Conservation (phyloP, 306 rosid species). For the Crataegus laevigata region DNA sequence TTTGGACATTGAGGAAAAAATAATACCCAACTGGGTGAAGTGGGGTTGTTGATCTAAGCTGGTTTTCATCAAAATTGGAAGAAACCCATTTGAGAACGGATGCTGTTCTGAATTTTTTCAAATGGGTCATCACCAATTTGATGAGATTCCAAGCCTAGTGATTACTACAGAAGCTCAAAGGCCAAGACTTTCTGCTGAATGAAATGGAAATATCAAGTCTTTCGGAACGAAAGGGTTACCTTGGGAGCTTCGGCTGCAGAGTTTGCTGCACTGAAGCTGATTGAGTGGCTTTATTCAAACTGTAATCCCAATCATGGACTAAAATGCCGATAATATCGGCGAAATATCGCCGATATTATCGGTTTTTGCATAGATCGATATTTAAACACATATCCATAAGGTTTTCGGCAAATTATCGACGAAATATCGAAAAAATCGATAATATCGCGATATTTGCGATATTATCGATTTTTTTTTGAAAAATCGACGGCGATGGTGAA, state of each 20-base stretch:
- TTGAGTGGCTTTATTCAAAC: background rate
- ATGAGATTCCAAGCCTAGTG: background rate
- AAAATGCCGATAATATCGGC: no score
- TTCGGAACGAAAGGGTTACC: slow-evolving; percentile 12
- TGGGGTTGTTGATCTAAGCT: background rate
- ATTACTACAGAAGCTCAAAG: background rate
- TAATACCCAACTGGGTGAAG: slow-evolving; percentile 6
- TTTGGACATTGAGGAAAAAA: slow-evolving; percentile 13
- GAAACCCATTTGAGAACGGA: slow-evolving; percentile 18
- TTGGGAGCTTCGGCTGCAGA: background rate
- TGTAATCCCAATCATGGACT: background rate
- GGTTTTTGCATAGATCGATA: no score
- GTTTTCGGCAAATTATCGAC: no score
- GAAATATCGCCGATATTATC: no score
- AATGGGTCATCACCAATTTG: slow-evolving; percentile 35
- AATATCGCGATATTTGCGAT: no score
- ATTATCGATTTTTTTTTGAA: no score
- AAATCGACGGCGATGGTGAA: no score
- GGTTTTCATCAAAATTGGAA: slow-evolving; percentile 18
- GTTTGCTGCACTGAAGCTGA: background rate
- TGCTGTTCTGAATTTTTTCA: slow-evolving; percentile 22
- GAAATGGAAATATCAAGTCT: background rate
- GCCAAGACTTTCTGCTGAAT: background rate
- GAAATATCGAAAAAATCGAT: no score
- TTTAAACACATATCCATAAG: no score